These are phyloP conservation scores for Sclerotinia nivalis DNA, from an alignment of 2,329 filamentous ascomycete genomes.

Conservation along the genomic window DNA sequence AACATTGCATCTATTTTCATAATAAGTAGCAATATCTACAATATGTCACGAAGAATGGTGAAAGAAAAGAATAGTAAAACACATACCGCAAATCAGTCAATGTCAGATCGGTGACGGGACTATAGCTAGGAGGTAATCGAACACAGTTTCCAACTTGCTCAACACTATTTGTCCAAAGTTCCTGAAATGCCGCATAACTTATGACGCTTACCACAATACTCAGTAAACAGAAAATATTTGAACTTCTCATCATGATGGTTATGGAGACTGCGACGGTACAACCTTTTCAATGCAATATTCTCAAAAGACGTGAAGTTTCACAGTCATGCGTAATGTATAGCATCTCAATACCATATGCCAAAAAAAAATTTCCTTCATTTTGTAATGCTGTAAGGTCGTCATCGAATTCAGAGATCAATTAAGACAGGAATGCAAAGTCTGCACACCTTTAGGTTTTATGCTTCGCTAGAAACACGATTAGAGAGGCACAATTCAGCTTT, in stretches of 20 bases:
- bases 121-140: slow-evolving; percentile 53
- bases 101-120: slow-evolving; percentile 51
- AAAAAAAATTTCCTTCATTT: background rate
- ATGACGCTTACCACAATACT: background rate
- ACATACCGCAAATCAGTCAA: slow-evolving; percentile 43
- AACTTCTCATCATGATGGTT: slow-evolving; percentile 1
- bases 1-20: slow-evolving; percentile 50
- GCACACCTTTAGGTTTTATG: too few species aligned
- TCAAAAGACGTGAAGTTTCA: background rate
- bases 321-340: background rate
- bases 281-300: background rate
- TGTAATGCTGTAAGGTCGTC: background rate
- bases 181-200: slow-evolving; percentile 45
- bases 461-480: too few species aligned
- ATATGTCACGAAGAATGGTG: too few species aligned
- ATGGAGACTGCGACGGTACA: background rate
- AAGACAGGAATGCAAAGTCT: background rate
- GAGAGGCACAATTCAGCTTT: too few species aligned
- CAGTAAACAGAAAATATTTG: background rate
- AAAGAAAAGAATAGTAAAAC: background rate
- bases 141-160: slow-evolving; percentile 48
- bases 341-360: background rate
- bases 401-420: background rate
- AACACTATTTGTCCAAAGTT: slow-evolving; percentile 50
- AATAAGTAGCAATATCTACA: background rate